Evolutionary conservation across 306 rosid genomes (phyloP).

Genomic region (Cucumis hystrix): DNA sequence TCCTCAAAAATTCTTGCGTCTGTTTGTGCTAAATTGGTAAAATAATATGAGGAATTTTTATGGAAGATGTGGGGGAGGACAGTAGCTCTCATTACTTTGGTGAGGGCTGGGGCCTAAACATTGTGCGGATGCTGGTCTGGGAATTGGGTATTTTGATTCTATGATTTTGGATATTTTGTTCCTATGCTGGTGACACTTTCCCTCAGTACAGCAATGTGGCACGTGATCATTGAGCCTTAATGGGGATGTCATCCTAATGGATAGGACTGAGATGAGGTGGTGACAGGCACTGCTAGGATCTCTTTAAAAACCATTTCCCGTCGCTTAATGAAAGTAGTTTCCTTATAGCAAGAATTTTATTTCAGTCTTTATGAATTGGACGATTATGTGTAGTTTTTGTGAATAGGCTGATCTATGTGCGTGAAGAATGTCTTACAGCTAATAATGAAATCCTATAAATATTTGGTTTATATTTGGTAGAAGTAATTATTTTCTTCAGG

Average conservation of each 20-base stretch:
- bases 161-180: not conserved
- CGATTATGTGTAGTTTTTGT: not conserved
- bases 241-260: not conserved
- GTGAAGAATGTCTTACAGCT: not conserved
- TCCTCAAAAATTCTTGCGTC: not conserved
- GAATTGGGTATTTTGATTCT: not conserved
- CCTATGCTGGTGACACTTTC: not conserved
- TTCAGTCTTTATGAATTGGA: not conserved
- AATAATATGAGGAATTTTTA: not conserved
- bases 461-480: conserved; percentile 8
- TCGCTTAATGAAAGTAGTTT: not conserved
- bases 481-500: conserved; percentile 32
- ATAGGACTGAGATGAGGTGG: not conserved
- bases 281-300: not conserved
- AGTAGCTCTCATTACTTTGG: not conserved
- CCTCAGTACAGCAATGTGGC: not conserved
- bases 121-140: not conserved
- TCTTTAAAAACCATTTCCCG: not conserved
- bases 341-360: not conserved
- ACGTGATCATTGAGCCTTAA: not conserved
- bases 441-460: not conserved
- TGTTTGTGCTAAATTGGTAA: not conserved
- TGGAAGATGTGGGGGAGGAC: not conserved
- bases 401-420: not conserved
- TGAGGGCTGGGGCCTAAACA: not conserved